A percentile compares a stretch with the other conserved stretches of the same genome.
phyloP scores from a whole-genome alignment of 2,329 filamentous ascomycete species.

The Colletotrichum eleusines region DNA sequence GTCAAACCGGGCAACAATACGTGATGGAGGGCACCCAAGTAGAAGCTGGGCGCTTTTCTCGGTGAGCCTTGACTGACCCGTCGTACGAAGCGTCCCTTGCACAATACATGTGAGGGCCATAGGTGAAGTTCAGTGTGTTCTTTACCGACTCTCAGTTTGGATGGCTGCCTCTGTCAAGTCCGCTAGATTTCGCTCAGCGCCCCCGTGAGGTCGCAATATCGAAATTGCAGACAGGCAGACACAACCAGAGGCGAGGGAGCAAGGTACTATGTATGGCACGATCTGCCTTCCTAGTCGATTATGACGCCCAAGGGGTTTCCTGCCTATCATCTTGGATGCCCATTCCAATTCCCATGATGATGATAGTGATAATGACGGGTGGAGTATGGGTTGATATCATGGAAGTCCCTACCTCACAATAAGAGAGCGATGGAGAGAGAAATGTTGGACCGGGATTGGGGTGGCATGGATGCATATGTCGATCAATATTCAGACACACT shows the following conservation, averaged over 20 bases:
- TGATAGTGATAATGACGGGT: neutral
- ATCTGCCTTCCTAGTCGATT: neutral
- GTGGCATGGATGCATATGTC: constrained; percentile 9
- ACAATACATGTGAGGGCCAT: neutral
- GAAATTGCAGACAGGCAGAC: neutral
- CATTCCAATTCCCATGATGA: neutral
- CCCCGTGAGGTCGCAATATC: constrained; percentile 5
- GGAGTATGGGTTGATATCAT: neutral
- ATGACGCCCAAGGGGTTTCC: neutral
- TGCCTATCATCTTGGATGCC: neutral
- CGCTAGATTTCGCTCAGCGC: neutral
- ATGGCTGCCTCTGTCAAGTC: neutral
- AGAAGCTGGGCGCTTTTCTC: neutral
- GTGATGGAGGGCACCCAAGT: neutral
- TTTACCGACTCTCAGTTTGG: neutral
- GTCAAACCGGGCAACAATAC: neutral
- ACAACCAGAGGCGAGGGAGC: neutral
- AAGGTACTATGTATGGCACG: neutral
- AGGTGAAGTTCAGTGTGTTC: neutral
- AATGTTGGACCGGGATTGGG: neutral
- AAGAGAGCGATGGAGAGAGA: neutral
- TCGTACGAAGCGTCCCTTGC: neutral
- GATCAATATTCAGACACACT: constrained; percentile 8
- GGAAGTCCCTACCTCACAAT: neutral
- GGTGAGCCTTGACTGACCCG: neutral